Percentiles rank a stretch among this genome's conserved stretches.
These are phyloP conservation scores for Myxozyma neotropica DNA, from an alignment of 805 yeast species.

Conservation along the genomic window DNA sequence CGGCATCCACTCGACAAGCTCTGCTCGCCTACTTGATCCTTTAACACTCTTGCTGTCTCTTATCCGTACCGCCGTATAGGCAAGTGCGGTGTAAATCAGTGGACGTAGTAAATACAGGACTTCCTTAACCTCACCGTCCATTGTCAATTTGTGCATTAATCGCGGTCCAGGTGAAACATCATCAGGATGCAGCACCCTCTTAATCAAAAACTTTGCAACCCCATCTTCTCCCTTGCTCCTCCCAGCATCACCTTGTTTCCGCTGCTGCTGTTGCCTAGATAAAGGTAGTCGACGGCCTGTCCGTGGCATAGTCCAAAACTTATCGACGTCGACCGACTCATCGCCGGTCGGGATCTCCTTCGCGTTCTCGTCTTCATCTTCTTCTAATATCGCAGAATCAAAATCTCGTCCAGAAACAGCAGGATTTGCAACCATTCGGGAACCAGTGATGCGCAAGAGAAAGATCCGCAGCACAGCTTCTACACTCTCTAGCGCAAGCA, in stretches of 20 bases:
- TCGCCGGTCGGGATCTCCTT: not conserved
- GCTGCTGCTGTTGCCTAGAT: not conserved
- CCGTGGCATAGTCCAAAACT: constrained; percentile 34
- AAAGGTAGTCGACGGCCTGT: constrained; percentile 33
- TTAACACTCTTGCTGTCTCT: not conserved
- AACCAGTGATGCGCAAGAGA: constrained; percentile 37
- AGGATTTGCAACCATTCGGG: constrained; percentile 40
- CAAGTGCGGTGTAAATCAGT: constrained; percentile 43
- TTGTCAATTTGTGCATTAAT: constrained; percentile 39
- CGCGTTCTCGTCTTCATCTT: constrained; percentile 14
- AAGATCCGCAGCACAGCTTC: constrained; percentile 41
- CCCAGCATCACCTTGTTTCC: not conserved
- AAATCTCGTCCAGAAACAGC: constrained; percentile 43
- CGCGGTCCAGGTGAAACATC: constrained; percentile 41
- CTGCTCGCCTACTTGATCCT: not conserved
- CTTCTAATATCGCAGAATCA: constrained; percentile 41
- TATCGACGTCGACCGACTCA: not conserved
- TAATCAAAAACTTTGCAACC: constrained; percentile 35
- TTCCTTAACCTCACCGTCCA: constrained; percentile 40
- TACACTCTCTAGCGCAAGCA: constrained; percentile 34
- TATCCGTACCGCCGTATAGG: constrained; percentile 12
- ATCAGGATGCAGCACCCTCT: constrained; percentile 41
- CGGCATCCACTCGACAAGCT: constrained; percentile 44
- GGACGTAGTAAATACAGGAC: constrained; percentile 46
- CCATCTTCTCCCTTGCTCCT: constrained; percentile 28